These are phyloP conservation scores for Suillus cothurnatus DNA, from an alignment of 768 basidiomycete species.

Conservation along the genomic window DNA sequence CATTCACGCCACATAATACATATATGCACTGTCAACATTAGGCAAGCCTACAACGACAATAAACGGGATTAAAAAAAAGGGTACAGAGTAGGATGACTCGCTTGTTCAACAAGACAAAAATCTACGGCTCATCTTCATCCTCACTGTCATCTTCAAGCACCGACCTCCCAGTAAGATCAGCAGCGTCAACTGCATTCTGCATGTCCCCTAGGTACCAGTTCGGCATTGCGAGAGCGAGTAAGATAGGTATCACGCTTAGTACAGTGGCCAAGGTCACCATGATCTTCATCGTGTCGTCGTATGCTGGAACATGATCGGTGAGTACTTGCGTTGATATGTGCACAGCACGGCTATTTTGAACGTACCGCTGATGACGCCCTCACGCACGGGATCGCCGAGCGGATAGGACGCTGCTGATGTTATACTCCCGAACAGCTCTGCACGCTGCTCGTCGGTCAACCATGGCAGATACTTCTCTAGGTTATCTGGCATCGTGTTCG, in stretches of 20 bases:
- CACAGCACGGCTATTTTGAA: not conserved
- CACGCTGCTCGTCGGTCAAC: slow-evolving; percentile 43
- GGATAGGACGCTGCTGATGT: slow-evolving; percentile 49
- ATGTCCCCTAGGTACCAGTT: slow-evolving; percentile 68
- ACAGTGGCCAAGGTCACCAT: slow-evolving; percentile 56
- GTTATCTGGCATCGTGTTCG: slow-evolving; percentile 63
- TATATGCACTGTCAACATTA: no score
- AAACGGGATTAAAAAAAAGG: no score
- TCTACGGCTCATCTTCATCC: not conserved
- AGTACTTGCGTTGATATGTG: not conserved
- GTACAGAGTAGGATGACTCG: not conserved
- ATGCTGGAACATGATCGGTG: slow-evolving; percentile 35
- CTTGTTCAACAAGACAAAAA: not conserved
- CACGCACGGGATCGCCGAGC: slow-evolving; percentile 57
- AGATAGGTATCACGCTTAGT: slow-evolving; percentile 58
- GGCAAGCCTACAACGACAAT: no score
- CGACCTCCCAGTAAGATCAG: slow-evolving; percentile 23
- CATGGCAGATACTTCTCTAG: slow-evolving; percentile 58
- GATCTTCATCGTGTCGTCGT: slow-evolving; percentile 57
- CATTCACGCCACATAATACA: no score
- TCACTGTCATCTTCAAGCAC: not conserved
- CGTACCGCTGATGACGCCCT: slow-evolving; percentile 61
- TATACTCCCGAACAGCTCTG: slow-evolving; percentile 57
- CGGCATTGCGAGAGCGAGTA: slow-evolving; percentile 60
- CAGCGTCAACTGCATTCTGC: slow-evolving; percentile 67